Percentiles rank a stretch among this genome's conserved stretches.
phyloP scores from a whole-genome alignment of 1,284 basidiomycete genomes.

The Trichosporon sp. region DNA sequence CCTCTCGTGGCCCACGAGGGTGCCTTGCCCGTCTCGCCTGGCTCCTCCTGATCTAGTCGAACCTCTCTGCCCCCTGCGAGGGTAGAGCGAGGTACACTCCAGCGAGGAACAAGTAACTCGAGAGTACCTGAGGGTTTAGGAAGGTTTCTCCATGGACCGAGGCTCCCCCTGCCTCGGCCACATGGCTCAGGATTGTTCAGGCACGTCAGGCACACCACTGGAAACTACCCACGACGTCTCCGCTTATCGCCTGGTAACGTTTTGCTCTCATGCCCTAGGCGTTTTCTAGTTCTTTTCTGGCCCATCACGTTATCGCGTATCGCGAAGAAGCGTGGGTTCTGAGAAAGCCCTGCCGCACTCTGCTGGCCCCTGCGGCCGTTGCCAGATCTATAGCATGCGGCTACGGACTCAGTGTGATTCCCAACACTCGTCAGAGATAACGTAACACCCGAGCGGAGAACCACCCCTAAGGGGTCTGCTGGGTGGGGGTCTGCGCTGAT shows the following conservation, averaged over 20 bases:
- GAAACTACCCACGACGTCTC: neutral
- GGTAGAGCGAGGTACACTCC: neutral
- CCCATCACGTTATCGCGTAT: neutral
- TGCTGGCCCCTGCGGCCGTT: neutral
- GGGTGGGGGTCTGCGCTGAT: no score
- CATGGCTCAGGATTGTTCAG: neutral
- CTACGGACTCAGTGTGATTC: neutral
- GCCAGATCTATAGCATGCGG: neutral
- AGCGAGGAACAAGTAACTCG: neutral
- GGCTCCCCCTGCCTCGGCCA: neutral
- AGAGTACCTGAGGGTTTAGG: neutral
- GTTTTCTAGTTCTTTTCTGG: neutral
- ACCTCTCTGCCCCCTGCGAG: neutral
- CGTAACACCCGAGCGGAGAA: neutral
- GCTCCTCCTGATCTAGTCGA: constrained; percentile 3
- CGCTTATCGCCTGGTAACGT: neutral
- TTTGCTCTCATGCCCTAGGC: neutral
- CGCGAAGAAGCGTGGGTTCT: constrained; percentile 3
- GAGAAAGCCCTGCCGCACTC: neutral
- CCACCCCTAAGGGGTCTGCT: neutral
- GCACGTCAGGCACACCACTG: neutral
- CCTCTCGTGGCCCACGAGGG: constrained; percentile 2
- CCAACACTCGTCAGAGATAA: neutral
- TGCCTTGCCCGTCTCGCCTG: neutral
- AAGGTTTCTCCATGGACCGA: neutral